phyloP scores from a whole-genome alignment of 2,329 filamentous ascomycete species.

The Harringtonia aguacate region DNA sequence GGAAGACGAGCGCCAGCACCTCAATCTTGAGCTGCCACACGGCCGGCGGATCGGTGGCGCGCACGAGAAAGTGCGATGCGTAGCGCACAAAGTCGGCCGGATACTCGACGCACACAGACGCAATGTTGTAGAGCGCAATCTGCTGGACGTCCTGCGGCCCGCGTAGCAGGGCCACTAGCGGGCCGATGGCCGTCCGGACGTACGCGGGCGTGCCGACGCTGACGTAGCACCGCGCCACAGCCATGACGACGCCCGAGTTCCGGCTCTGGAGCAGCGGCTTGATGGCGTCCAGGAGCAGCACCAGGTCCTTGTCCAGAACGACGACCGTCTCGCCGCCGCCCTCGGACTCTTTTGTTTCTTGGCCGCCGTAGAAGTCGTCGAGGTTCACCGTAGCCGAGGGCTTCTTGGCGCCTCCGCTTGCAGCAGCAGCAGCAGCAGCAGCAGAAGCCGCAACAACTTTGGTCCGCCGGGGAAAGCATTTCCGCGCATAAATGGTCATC shows the following conservation, averaged over 20 bases:
- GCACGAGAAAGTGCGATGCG: constrained; percentile 80
- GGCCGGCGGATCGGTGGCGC: constrained; percentile 64
- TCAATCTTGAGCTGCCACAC: constrained; percentile 92
- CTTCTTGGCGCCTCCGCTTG: background rate
- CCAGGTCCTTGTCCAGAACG: constrained; percentile 69
- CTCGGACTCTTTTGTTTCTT: constrained; percentile 20
- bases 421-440: too few relatives aligned
- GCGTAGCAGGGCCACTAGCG: constrained; percentile 74
- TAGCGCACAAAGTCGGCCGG: constrained; percentile 81
- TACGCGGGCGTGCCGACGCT: constrained; percentile 75
- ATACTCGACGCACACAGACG: constrained; percentile 71
- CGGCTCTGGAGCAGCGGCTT: constrained; percentile 82
- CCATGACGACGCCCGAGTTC: constrained; percentile 85
- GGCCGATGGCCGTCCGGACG: constrained; percentile 65
- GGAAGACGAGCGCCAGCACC: constrained; percentile 81
- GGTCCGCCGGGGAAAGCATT: constrained; percentile 69
- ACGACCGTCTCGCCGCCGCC: constrained; percentile 41
- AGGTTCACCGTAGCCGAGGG: constrained; percentile 34
- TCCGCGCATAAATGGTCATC: constrained; percentile 74
- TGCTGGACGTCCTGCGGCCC: constrained; percentile 81
- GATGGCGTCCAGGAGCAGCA: constrained; percentile 68
- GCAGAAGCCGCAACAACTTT: constrained; percentile 33
- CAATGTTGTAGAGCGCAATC: constrained; percentile 86
- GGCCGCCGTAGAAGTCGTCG: constrained; percentile 66
- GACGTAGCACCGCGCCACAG: constrained; percentile 74